Percentiles rank a stretch among this genome's conserved stretches.
Conservation (phyloP, 768 basidiomycete species). For the Phaeotremella skinneri region DNA sequence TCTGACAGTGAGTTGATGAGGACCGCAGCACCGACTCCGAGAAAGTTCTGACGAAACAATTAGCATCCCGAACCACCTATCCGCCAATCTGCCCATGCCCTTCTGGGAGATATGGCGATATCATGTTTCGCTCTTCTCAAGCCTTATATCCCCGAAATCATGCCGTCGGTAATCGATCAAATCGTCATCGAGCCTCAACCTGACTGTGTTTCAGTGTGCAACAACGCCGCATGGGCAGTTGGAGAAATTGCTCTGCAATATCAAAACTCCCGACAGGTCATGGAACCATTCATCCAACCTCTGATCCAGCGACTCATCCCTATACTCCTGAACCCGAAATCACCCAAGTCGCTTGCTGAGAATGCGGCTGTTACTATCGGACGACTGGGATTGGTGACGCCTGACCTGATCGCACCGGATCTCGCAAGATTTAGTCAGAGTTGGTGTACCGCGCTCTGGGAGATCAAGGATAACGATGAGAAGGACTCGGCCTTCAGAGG, state of each 20-base stretch:
- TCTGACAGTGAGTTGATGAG: slow-evolving; percentile 59
- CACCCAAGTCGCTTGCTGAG: slow-evolving; percentile 89
- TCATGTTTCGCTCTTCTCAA: slow-evolving; percentile 83
- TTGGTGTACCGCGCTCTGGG: slow-evolving; percentile 96
- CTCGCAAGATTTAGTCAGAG: slow-evolving; percentile 85
- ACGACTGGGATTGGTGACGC: slow-evolving; percentile 90
- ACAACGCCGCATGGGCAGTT: slow-evolving; percentile 99
- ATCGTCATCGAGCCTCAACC: slow-evolving; percentile 89
- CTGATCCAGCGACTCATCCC: slow-evolving; percentile 86
- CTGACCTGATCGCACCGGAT: slow-evolving; percentile 79
- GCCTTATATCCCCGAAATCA: slow-evolving; percentile 80
- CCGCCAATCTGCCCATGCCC: slow-evolving; percentile 94
- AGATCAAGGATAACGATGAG: slow-evolving; percentile 98
- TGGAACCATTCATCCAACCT: slow-evolving; percentile 85
- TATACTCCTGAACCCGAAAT: slow-evolving; percentile 86
- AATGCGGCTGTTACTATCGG: slow-evolving; percentile 99
- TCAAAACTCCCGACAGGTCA: slow-evolving; percentile 31
- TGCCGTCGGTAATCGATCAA: slow-evolving; percentile 82
- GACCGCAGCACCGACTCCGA: neutral
- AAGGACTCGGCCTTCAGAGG: slow-evolving; percentile 99
- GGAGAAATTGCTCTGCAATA: slow-evolving; percentile 95
- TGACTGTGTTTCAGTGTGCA: slow-evolving; percentile 94
- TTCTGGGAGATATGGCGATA: slow-evolving; percentile 97
- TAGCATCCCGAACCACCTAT: slow-evolving; percentile 91
- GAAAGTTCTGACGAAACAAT: neutral